Conservation (phyloP, 2,329 filamentous ascomycete genomes). For the Hypoxylon sp. region DNA sequence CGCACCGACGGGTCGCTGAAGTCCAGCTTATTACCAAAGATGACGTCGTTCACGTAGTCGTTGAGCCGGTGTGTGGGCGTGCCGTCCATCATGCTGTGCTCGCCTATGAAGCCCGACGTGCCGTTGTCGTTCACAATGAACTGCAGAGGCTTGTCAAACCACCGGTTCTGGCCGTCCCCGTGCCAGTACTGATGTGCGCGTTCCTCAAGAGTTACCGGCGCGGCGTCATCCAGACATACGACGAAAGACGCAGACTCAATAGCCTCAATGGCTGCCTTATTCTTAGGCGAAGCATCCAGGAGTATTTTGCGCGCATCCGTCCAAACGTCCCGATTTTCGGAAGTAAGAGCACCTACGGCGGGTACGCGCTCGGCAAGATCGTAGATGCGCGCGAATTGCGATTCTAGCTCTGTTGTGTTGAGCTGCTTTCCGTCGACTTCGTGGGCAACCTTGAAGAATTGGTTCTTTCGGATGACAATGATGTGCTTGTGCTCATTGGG, state of each 20-base stretch:
- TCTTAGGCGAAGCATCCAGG: slow-evolving; percentile 81
- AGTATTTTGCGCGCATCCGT: slow-evolving; percentile 84
- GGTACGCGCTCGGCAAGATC: slow-evolving; percentile 78
- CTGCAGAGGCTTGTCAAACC: slow-evolving; percentile 98
- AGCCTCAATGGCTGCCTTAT: slow-evolving; percentile 81
- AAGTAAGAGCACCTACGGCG: slow-evolving; percentile 86
- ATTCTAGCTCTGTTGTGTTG: slow-evolving; percentile 89
- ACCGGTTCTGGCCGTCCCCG: slow-evolving; percentile 94
- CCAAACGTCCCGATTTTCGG: slow-evolving; percentile 95
- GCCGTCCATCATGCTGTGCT: slow-evolving; percentile 99
- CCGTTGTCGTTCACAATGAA: slow-evolving; percentile 99
- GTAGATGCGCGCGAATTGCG: slow-evolving; percentile 89
- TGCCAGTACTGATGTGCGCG: slow-evolving; percentile 98
- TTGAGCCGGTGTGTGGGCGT: slow-evolving; percentile 97
- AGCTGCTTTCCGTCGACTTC: slow-evolving; percentile 87
- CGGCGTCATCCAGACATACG: slow-evolving; percentile 92
- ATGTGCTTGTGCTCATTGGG: slow-evolving; percentile 86
- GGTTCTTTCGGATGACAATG: slow-evolving; percentile 92
- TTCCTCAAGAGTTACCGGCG: slow-evolving; percentile 94
- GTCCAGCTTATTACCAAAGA: slow-evolving; percentile 95
- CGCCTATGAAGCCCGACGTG: slow-evolving; percentile 96
- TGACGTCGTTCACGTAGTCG: slow-evolving; percentile 91
- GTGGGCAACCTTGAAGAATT: slow-evolving; percentile 93
- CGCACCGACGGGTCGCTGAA: slow-evolving; percentile 84
- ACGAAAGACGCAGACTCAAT: slow-evolving; percentile 93